These are phyloP conservation scores for Fusarium mundagurra DNA, from an alignment of 2,329 filamentous ascomycete genomes.

Conservation along the genomic window DNA sequence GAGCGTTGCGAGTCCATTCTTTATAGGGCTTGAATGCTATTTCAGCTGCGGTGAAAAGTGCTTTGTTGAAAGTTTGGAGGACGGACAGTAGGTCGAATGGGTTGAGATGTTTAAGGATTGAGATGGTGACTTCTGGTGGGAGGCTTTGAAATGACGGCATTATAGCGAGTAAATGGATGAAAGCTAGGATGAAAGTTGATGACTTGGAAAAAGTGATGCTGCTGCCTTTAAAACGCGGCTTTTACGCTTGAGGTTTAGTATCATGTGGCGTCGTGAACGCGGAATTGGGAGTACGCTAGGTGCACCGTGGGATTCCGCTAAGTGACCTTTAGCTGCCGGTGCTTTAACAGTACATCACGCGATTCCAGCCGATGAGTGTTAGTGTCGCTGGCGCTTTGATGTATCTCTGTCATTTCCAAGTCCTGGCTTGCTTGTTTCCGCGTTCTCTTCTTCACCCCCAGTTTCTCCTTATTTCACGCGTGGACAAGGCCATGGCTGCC, in stretches of 20 bases:
- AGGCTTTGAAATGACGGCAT: background rate
- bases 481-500: background rate
- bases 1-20: background rate
- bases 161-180: background rate
- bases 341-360: rapidly evolving
- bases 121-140: background rate
- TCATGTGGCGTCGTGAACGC: background rate
- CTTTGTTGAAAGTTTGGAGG: background rate
- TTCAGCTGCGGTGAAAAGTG: background rate
- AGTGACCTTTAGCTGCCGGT: rapidly evolving
- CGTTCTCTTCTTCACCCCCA: background rate
- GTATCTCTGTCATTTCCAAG: background rate
- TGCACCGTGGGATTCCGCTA: rapidly evolving
- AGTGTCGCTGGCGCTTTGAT: rapidly evolving
- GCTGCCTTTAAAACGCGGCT: background rate
- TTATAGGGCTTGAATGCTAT: background rate
- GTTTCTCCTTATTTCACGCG: no score
- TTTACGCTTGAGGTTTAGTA: background rate
- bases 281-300: background rate
- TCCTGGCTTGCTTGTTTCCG: background rate
- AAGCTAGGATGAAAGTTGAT: background rate
- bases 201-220: no score
- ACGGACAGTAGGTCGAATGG: background rate
- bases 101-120: background rate
- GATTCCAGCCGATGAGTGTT: rapidly evolving